A percentile compares a stretch with the other conserved stretches of the same genome.
Evolutionary conservation across 1,139 yeast species (phyloP).

Genomic region (Scheffersomyces stambukii): DNA sequence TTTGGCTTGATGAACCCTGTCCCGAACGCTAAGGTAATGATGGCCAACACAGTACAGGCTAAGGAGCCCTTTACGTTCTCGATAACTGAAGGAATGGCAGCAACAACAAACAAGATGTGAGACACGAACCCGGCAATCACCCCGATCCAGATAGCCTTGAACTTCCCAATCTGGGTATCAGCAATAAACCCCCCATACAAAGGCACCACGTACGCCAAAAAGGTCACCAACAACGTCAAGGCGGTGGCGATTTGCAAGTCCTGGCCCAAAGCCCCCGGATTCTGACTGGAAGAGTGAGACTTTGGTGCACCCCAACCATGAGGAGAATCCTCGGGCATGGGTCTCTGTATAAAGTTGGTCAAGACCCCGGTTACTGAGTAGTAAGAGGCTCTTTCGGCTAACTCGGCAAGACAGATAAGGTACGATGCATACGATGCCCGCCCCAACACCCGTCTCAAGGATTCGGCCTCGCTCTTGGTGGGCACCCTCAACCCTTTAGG

Average conservation of each 20-base stretch:
- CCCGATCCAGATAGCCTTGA: constrained; percentile 40
- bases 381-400: constrained; percentile 46
- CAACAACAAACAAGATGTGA: constrained; percentile 36
- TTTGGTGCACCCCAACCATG: constrained; percentile 36
- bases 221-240: constrained; percentile 33
- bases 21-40: constrained; percentile 37
- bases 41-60: constrained; percentile 32
- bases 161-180: constrained; percentile 40
- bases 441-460: constrained; percentile 39
- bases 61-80: constrained; percentile 27
- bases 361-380: constrained; percentile 40
- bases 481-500: constrained; percentile 35
- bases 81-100: constrained; percentile 37
- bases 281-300: constrained; percentile 41
- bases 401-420: constrained; percentile 39
- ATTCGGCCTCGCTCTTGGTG: constrained; percentile 37
- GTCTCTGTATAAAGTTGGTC: constrained; percentile 43
- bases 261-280: constrained; percentile 34
- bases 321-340: constrained; percentile 50
- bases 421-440: constrained; percentile 23
- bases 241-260: constrained; percentile 40
- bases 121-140: constrained; percentile 33
- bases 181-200: constrained; percentile 42
- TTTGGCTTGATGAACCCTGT: constrained; percentile 52
- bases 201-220: constrained; percentile 42